These are phyloP conservation scores for Ichthyophthirius multifiliis DNA, from an alignment of 169 alveolate species.

Conservation along the genomic window DNA sequence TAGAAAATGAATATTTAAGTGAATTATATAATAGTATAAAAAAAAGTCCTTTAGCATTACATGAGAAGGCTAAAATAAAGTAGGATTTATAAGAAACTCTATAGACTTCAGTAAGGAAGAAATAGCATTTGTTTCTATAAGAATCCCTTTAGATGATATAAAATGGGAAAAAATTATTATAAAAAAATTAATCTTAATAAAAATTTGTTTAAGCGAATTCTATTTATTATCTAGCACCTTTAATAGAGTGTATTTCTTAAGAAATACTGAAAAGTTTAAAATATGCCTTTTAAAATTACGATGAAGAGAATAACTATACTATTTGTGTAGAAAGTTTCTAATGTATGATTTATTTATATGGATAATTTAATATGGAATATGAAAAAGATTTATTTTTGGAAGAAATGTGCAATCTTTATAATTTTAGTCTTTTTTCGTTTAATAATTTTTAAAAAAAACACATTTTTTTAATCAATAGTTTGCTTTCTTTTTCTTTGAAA, in stretches of 20 bases:
- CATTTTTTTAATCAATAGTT: too few relatives aligned
- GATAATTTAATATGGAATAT: not conserved
- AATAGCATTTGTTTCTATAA: slow-evolving; percentile 20
- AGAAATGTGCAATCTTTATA: too few relatives aligned
- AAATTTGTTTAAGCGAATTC: slow-evolving; percentile 8
- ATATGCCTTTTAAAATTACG: not conserved
- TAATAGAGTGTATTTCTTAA: slow-evolving; percentile 18
- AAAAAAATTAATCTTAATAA: not conserved
- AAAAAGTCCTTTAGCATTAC: slow-evolving; percentile 78
- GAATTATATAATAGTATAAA: slow-evolving; percentile 69
- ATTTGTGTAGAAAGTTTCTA: slow-evolving; percentile 4
- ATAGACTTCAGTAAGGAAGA: slow-evolving; percentile 17
- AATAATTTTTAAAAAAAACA: too few relatives aligned
- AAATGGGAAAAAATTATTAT: slow-evolving; percentile 20
- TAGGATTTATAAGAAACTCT: slow-evolving; percentile 49
- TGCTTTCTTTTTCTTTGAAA: too few relatives aligned
- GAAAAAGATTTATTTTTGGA: slow-evolving; percentile 14
- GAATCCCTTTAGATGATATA: slow-evolving; percentile 12
- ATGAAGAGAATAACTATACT: not conserved
- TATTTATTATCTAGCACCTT: slow-evolving; percentile 22
- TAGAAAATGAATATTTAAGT: slow-evolving; percentile 58
- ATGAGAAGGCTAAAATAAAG: slow-evolving; percentile 77
- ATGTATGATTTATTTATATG: slow-evolving; percentile 5
- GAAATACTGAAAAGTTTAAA: slow-evolving; percentile 6
- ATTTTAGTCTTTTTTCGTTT: too few relatives aligned